A percentile compares a stretch with the other conserved stretches of the same genome.
phyloP scores from a whole-genome alignment of 805 yeast species.

The Isabelozyma pseudorhagii region DNA sequence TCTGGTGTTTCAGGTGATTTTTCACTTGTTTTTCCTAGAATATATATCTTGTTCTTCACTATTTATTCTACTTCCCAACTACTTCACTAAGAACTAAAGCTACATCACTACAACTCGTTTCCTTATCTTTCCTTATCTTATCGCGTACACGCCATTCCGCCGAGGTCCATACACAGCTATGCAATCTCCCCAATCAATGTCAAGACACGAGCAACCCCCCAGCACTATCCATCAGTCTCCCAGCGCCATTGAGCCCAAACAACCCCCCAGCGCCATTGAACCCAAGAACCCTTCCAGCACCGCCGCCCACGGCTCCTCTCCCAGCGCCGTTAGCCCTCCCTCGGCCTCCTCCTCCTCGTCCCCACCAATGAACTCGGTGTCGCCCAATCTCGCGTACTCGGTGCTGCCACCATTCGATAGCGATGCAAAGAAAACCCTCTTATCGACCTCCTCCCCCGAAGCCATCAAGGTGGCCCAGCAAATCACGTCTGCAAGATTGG shows the following conservation, averaged over 20 bases:
- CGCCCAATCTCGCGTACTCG: not conserved
- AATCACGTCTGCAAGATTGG: slow-evolving; percentile 77
- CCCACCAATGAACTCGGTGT: not conserved
- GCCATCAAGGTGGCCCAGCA: slow-evolving; percentile 85
- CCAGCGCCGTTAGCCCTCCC: not conserved
- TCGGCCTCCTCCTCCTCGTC: not conserved
- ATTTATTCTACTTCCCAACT: not conserved
- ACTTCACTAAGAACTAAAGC: too few species aligned
- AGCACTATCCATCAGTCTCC: too few species aligned
- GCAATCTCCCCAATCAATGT: too few species aligned
- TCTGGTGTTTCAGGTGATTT: not conserved
- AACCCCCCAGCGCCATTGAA: too few species aligned
- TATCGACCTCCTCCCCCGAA: slow-evolving; percentile 80
- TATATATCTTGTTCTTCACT: not conserved
- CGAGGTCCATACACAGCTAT: too few species aligned
- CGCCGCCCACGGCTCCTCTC: not conserved
- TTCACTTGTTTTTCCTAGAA: not conserved
- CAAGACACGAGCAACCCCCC: too few species aligned
- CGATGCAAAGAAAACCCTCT: slow-evolving; percentile 15
- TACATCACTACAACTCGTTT: too few species aligned
- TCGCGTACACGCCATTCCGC: too few species aligned
- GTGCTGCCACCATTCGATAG: not conserved
- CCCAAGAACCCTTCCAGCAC: too few species aligned
- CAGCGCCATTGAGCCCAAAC: too few species aligned
- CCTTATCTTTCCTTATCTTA: too few species aligned